phyloP scores from a whole-genome alignment of 169 alveolate genomes.

The Eimeria brunetti region DNA sequence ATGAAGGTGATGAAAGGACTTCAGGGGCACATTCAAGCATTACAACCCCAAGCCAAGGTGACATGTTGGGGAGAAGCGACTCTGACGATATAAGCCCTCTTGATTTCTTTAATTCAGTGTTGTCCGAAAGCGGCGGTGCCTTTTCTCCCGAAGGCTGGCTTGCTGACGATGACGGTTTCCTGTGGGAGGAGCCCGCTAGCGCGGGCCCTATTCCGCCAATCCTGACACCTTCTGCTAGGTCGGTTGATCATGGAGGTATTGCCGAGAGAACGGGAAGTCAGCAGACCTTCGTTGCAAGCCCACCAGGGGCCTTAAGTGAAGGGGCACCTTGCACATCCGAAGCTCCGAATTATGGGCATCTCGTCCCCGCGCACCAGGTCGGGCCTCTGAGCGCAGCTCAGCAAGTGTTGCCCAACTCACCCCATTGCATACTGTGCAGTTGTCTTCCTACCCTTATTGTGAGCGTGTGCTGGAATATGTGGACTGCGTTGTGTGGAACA shows the following conservation, averaged over 20 bases:
- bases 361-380: neutral
- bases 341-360: neutral
- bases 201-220: no score
- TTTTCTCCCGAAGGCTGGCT: neutral
- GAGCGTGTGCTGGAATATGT: neutral
- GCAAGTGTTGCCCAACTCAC: neutral
- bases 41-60: neutral
- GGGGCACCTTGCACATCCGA: neutral
- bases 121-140: neutral
- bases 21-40: neutral
- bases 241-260: neutral
- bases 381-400: neutral
- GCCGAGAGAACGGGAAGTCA: neutral
- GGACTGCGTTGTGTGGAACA: neutral
- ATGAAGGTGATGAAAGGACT: neutral
- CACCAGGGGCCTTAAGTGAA: neutral
- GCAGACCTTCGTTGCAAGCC: neutral
- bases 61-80: neutral
- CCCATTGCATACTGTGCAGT: neutral
- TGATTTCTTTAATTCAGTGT: neutral
- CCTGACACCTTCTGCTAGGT: neutral
- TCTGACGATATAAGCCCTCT: neutral
- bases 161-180: neutral
- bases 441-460: neutral
- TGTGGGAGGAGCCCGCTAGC: neutral